A percentile compares a stretch with the other conserved stretches of the same genome.
phyloP scores from a whole-genome alignment of 2,329 filamentous ascomycete genomes.

The Atkinsonella texensis region DNA sequence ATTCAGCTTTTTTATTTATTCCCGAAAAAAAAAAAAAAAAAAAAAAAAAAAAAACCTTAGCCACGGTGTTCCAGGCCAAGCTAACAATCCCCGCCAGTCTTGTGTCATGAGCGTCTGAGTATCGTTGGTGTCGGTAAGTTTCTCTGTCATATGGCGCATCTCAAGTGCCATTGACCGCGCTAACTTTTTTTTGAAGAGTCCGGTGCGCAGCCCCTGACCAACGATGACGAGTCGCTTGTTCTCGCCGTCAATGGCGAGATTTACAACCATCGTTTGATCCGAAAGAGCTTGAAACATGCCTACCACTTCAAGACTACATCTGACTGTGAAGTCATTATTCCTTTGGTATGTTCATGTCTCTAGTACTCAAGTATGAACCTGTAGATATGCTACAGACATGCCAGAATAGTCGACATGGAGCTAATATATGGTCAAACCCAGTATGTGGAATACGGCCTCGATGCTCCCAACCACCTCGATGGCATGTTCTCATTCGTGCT shows the following conservation, averaged over 20 bases:
- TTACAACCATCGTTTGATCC: conserved; percentile 95
- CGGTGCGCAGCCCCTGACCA: conserved; percentile 90
- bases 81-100: conserved; percentile 41
- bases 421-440: conserved; percentile 21
- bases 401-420: background rate
- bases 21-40: too few relatives aligned
- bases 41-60: too few relatives aligned
- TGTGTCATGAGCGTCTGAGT: conserved; percentile 93
- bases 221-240: conserved; percentile 75
- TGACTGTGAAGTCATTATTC: conserved; percentile 98
- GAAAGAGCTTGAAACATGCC: conserved; percentile 69
- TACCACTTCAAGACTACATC: conserved; percentile 99
- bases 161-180: conserved; percentile 9
- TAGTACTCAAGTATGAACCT: background rate
- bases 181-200: conserved; percentile 49
- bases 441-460: conserved; percentile 87
- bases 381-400: background rate
- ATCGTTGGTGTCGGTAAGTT: conserved; percentile 88
- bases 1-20: background rate
- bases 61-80: background rate
- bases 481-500: conserved; percentile 99
- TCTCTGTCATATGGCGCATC: background rate
- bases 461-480: conserved; percentile 86
- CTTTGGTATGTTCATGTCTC: conserved; percentile 52
- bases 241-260: conserved; percentile 99